These are phyloP conservation scores for Hygrophila difformis DNA, from an alignment of 257 asterid species.

Conservation along the genomic window DNA sequence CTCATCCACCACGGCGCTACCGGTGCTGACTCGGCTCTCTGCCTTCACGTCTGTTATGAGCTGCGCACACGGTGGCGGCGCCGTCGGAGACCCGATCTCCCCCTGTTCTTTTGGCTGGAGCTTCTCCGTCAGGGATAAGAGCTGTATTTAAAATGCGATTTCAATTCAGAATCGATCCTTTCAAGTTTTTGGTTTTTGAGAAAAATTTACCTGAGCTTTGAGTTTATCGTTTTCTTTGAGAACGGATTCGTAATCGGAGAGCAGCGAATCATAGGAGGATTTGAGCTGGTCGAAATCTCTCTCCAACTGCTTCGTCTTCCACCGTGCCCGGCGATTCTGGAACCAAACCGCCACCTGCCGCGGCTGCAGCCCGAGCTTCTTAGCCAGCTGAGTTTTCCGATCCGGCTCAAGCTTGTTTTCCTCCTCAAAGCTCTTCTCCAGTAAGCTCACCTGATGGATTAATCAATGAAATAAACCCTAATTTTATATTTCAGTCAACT, in stretches of 20 bases:
- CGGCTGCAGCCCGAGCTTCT: slow-evolving; percentile 88
- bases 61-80: slow-evolving; percentile 13
- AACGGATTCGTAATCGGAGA: slow-evolving; percentile 57
- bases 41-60: slow-evolving; percentile 27
- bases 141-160: too few relatives aligned
- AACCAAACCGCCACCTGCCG: slow-evolving; percentile 99
- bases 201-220: slow-evolving; percentile 81
- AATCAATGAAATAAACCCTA: too few relatives aligned
- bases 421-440: slow-evolving; percentile 90
- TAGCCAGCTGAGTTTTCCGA: slow-evolving; percentile 81
- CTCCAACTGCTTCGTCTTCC: slow-evolving; percentile 95
- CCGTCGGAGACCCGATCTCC: slow-evolving; percentile 9
- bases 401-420: slow-evolving; percentile 99
- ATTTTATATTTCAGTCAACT: too few relatives aligned
- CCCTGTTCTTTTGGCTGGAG: slow-evolving; percentile 26
- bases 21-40: slow-evolving; percentile 47
- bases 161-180: too few relatives aligned
- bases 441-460: slow-evolving; percentile 63
- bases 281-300: slow-evolving; percentile 84
- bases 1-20: slow-evolving; percentile 43
- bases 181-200: too few relatives aligned
- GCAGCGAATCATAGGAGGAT: slow-evolving; percentile 77
- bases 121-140: slow-evolving; percentile 35
- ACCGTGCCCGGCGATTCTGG: too few relatives aligned
- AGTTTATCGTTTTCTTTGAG: slow-evolving; percentile 76